Evolutionary conservation across 306 rosid genomes (phyloP), one percentile per base, ranked within the genome.

Genomic region (Malus fusca): DNA sequence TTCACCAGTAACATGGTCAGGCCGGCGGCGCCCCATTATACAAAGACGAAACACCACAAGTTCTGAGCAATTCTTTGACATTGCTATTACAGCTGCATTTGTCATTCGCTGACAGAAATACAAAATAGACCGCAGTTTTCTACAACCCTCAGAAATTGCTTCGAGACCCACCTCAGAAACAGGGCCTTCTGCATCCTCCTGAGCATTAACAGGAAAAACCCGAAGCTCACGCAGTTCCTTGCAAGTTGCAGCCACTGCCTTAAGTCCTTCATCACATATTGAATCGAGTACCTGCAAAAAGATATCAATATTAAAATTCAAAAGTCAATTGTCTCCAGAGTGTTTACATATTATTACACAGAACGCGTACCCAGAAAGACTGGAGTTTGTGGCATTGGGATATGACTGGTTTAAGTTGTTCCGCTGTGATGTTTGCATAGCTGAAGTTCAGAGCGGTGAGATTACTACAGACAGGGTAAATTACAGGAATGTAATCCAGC

Each of bases 111-210:
- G 96, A 72, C 95, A 88, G 83, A 90, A 93, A 73, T 86, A 93
- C 69, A 93, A 73, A 56, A 92, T 92, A 1, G 93, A 92, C 58
- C 83, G 88, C 68, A 93, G 78, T 74, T 89, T 90, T 78, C 89
- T 83, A 82, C 98, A 93, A 68, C 98, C 98, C 82, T 90, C 90
- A 1, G 98, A 87, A 75, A 93, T 93, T 23, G 98, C 98, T 65
- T 79, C 90, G 61, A 93, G 62, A 8, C 98, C 98, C 74, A 89
- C 84, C 75, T 90, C 95, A 71, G 95, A 93, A 65, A 93, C 93
- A 22, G 96, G 98, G 59, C 98, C 94, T 66, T 85, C 96, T 1
- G 4, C 8, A 21, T 84, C 87, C 81, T 92, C 97, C 18, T 46
- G 64, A 18, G 87, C 73, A 53, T 90, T 80, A 25, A 82, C 74